Base-by-base conservation (phyloP, 2,329 filamentous ascomycete genomes). In the Emergomyces pasteurianus region DNA sequence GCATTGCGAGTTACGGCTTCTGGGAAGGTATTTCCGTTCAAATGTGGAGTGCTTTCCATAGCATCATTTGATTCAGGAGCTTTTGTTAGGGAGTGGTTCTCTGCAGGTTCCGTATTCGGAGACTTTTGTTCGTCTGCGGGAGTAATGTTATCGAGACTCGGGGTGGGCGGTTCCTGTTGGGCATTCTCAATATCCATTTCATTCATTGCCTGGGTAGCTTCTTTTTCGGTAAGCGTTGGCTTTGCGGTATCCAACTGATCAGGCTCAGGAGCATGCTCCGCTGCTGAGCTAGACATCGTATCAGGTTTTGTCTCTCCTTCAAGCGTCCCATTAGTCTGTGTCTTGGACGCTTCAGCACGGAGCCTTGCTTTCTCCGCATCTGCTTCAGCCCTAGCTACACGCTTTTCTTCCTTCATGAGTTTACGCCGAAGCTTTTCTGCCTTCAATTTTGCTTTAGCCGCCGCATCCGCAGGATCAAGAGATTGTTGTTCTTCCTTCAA, bases 361-460 rank as follows among this genome's bases (percentile, higher is more conserved):
- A 72, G 67, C 46, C 72, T 72, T 61, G 73, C 73, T 58, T 69
- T 71, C 55, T 74, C 72, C 3, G 74, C 74, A 63, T 75, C 72
- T 0, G 74, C 75, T 62, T 79, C 75, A 7, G 77, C 77, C 65
- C 76, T 75, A 47, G 74, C 74, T 52, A 76, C 71, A 47, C 71
- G 71, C 64, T 73, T 75, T 71, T 90, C 86, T 63, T 89, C 86
- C 71, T 86, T 88, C 67, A 86, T 81, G 53, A 90, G 79, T 60
- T 73, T 76, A 61, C 70, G 72, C 34, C 71, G 71, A 38, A 76
- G 68, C 61, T 72, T 77, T 53, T 78, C 76, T 5, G 75, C 74
- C 62, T 74, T 75, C 47, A 68, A 65, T 60, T 74, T 74, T 14
- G 74, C 72, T 61, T 73, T 74, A 42, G 66, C 67, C 0, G 70